Percentiles rank a stretch among this genome's conserved stretches.
These are phyloP conservation scores for Cinchona pubescens DNA, from an alignment of 257 asterid genomes.

Conservation along the genomic window DNA sequence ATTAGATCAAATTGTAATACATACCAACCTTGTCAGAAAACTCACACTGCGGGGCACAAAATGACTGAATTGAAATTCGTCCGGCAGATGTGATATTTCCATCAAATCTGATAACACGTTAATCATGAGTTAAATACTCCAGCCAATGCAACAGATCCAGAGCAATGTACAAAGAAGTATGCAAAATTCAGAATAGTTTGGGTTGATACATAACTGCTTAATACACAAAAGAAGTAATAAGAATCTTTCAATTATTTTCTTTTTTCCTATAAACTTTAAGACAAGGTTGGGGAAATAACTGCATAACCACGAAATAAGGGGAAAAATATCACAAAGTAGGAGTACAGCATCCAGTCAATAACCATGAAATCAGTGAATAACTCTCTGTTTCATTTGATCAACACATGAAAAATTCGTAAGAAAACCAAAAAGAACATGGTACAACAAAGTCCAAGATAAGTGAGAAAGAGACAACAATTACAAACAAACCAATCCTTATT, in stretches of 20 bases:
- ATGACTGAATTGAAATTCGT: conserved; percentile 82
- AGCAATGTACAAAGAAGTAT: background rate
- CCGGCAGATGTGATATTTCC: conserved; percentile 50
- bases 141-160: background rate
- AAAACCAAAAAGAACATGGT: background rate
- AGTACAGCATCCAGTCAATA: background rate
- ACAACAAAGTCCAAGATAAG: background rate
- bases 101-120: conserved; percentile 40
- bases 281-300: too few relatives aligned
- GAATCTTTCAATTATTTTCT: background rate
- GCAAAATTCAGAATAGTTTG: background rate
- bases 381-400: background rate
- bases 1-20: background rate
- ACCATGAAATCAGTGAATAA: background rate
- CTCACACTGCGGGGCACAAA: conserved; percentile 89
- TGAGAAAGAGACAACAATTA: background rate
- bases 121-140: background rate
- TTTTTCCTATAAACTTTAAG: background rate
- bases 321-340: too few relatives aligned
- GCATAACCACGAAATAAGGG: too few relatives aligned
- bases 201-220: background rate
- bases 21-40: conserved; percentile 58
- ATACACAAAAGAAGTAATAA: background rate
- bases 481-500: too few relatives aligned
- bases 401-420: background rate